Conservation (phyloP, 148 eudicot genomes). For the Limonium bicolor region DNA sequence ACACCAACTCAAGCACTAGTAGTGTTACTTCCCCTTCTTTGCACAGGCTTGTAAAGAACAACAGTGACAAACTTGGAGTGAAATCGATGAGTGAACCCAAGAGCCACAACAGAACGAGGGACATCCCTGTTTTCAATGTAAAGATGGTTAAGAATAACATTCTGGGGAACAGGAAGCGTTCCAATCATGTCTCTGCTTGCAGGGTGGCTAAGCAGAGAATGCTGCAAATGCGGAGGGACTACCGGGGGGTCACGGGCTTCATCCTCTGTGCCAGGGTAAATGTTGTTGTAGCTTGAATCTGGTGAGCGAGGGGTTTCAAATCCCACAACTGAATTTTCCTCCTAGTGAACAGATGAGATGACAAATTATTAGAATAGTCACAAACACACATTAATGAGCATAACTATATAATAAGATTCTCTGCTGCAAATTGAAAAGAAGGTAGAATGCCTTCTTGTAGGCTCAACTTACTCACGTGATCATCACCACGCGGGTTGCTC, state of each 20-base stretch:
- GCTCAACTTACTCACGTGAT: slow-evolving; percentile 21
- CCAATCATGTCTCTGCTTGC: slow-evolving; percentile 26
- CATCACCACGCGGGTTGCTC: slow-evolving; percentile 17
- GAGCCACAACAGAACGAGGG: slow-evolving; percentile 74
- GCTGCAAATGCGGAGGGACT: slow-evolving; percentile 68
- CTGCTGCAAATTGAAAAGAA: too few species aligned
- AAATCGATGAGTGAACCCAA: slow-evolving; percentile 79
- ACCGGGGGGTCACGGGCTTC: slow-evolving; percentile 70
- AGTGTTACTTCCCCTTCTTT: slow-evolving; percentile 60
- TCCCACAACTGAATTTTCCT: slow-evolving; percentile 55
- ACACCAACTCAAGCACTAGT: slow-evolving; percentile 23
- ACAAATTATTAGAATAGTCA: slow-evolving; percentile 1
- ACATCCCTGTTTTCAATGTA: slow-evolving; percentile 77
- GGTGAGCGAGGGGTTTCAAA: slow-evolving; percentile 82
- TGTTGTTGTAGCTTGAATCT: slow-evolving; percentile 58
- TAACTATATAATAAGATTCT: too few species aligned
- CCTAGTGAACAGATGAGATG: slow-evolving; percentile 18
- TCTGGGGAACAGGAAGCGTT: slow-evolving; percentile 53
- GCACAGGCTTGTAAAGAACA: slow-evolving; percentile 85
- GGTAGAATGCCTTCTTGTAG: too few species aligned
- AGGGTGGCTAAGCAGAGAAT: slow-evolving; percentile 46
- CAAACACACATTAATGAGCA: background rate
- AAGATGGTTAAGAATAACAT: slow-evolving; percentile 73
- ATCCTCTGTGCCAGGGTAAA: slow-evolving; percentile 50
- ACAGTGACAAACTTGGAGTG: slow-evolving; percentile 83